Evolutionary conservation across 345 rosid genomes (phyloP), one percentile per base, ranked within the genome.

Genomic region (Geranium brycei): DNA sequence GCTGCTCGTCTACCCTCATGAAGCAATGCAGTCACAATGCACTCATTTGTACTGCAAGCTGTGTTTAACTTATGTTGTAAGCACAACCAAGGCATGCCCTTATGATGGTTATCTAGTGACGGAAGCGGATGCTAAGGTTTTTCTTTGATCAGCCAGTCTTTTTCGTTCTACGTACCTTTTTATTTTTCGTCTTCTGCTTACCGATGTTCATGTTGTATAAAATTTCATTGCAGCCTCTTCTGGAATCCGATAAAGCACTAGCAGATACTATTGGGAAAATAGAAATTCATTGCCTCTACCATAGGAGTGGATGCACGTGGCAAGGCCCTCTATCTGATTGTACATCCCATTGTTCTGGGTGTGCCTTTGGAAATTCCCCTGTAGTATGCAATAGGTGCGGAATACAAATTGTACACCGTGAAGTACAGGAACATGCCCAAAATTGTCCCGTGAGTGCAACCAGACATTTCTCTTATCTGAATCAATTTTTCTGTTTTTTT

Each of bases 241-340:
- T 65, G 31, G 95, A 85, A 69, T 83, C 91, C 6, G 84, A 87
- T 69, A 81, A 72, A 67, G 58, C 71, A 32, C 76, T 90, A 32
- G 88, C 90, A 31, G 90, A 87, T 63, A 72, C 88, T 59, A 85
- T 90, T 70, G 83, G 82, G 71, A 81, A 80, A 69, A 75, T 79
- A 63, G 68, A 63, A 1, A 91, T 90, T 60, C 80, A 78, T 59
- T 90, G 95, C 70, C 74, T 85, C 19, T 90, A 79, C 67, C 77
- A 85, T 68, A 82, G 82, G 75, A 90, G 96, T 72, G 96, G 97
- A 56, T 90, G 97, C 67, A 69, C 86, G 5, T 90, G 97, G 97
- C 82, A 83, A 64, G 97, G 95, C 38, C 66, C 84, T 40, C 71
- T 90, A 19, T 77, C 82, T 51, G 90, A 84, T 15, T 83, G 90